A percentile compares a stretch with the other conserved stretches of the same genome.
Conservation (phyloP, 2,329 filamentous ascomycete genomes). For the Colletotrichum chrysophilum region DNA sequence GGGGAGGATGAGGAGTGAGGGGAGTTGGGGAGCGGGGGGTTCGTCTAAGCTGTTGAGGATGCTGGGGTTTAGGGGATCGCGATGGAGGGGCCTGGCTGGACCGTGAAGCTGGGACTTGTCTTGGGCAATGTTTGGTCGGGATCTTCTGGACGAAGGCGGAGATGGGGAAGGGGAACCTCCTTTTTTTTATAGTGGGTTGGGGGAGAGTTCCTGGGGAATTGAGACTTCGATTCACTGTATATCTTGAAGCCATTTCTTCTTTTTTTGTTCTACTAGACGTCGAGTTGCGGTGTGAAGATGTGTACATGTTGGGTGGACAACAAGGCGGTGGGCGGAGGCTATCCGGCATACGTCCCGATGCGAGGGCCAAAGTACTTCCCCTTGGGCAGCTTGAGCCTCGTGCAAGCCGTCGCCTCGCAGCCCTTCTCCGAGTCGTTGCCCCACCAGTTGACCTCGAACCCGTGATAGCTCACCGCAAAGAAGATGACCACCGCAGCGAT, state of each 20-base stretch:
- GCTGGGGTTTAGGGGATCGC: not conserved
- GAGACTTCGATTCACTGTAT: slow-evolving; percentile 7
- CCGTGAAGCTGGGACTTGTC: not conserved
- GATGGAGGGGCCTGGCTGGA: not conserved
- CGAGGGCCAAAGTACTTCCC: slow-evolving; percentile 10
- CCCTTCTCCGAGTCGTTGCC: slow-evolving; percentile 26
- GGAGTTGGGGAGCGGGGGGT: not conserved
- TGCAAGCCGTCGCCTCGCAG: slow-evolving; percentile 5
- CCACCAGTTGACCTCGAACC: slow-evolving; percentile 31
- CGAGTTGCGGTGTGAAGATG: not conserved
- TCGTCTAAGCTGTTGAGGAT: not conserved
- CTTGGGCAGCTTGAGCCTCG: not conserved
- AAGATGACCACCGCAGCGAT: slow-evolving; percentile 35
- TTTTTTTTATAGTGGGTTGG: not conserved
- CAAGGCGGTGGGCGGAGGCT: too few species aligned
- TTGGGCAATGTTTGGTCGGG: not conserved
- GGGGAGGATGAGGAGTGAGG: not conserved
- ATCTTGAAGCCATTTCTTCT: not conserved
- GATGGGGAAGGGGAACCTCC: not conserved
- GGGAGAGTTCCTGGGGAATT: not conserved
- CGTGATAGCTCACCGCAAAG: slow-evolving; percentile 31
- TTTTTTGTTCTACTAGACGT: not conserved
- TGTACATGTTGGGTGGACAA: not conserved
- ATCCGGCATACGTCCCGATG: not conserved
- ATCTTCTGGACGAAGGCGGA: not conserved